These are phyloP conservation scores for Yamadazyma aaseri DNA, from an alignment of 1,139 yeast species.

Conservation along the genomic window DNA sequence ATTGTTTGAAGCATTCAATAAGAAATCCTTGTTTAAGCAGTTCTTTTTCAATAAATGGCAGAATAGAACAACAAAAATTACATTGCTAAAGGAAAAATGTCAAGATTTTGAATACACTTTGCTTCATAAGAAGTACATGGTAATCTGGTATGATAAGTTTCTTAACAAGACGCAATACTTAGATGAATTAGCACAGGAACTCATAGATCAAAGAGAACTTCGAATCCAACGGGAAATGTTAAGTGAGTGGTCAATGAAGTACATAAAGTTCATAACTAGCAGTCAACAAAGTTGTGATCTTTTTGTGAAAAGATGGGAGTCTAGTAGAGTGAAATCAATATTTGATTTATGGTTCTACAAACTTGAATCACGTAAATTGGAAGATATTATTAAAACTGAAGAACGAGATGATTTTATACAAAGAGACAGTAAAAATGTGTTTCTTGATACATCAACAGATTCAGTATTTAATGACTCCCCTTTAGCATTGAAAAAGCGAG, in stretches of 20 bases:
- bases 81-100: conserved; percentile 15
- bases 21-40: conserved; percentile 9
- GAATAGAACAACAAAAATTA: conserved; percentile 6
- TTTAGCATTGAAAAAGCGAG: conserved; percentile 22
- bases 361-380: conserved; percentile 8
- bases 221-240: conserved; percentile 24
- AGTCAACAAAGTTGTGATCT: conserved; percentile 38
- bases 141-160: conserved; percentile 37
- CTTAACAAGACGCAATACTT: conserved; percentile 23
- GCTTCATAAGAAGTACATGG: conserved; percentile 27
- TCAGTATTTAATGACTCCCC: conserved; percentile 36
- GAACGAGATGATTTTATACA: conserved; percentile 8
- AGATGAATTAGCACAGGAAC: conserved; percentile 29
- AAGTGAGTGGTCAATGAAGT: conserved; percentile 41
- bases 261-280: conserved; percentile 31
- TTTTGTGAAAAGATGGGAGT: conserved; percentile 35
- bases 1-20: conserved; percentile 14
- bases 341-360: conserved; percentile 41
- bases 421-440: conserved; percentile 5
- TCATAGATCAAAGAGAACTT: conserved; percentile 28
- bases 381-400: conserved; percentile 14
- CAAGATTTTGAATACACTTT: conserved; percentile 22
- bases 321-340: conserved; percentile 25
- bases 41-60: conserved; percentile 15
- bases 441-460: conserved; percentile 14